Conservation (phyloP, 2,329 filamentous ascomycete genomes). For the Neofusicoccum umdonicola region DNA sequence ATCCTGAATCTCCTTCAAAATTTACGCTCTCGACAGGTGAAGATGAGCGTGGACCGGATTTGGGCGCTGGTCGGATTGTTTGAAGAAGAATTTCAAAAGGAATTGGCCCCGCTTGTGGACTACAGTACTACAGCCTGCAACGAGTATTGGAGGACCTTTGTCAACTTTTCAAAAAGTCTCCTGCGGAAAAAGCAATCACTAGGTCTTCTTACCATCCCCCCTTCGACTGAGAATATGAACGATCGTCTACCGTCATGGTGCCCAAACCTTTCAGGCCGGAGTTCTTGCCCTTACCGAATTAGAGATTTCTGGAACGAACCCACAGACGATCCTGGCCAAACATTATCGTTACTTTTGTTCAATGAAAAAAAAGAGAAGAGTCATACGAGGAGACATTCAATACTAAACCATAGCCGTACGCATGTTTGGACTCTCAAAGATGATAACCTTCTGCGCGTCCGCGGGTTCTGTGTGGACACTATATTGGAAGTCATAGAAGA, state of each 20-base stretch:
- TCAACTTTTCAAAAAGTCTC: neutral
- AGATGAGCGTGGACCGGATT: neutral
- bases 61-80: neutral
- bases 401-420: neutral
- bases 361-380: neutral
- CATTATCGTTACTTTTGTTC: rapidly evolving
- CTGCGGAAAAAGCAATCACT: neutral
- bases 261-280: neutral
- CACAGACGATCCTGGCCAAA: no score
- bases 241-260: neutral
- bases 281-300: neutral
- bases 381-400: rapidly evolving
- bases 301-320: rapidly evolving
- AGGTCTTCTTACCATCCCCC: neutral
- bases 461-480: neutral
- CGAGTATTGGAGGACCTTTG: neutral
- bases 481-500: neutral
- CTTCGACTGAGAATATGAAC: neutral
- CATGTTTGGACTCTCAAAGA: neutral
- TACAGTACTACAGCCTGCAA: neutral
- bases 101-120: neutral
- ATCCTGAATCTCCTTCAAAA: rapidly evolving
- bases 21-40: neutral
- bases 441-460: neutral
- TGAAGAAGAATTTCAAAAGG: neutral